Evolutionary conservation across 2,329 filamentous ascomycete genomes (phyloP).

Genomic region (Alternaria dauci): DNA sequence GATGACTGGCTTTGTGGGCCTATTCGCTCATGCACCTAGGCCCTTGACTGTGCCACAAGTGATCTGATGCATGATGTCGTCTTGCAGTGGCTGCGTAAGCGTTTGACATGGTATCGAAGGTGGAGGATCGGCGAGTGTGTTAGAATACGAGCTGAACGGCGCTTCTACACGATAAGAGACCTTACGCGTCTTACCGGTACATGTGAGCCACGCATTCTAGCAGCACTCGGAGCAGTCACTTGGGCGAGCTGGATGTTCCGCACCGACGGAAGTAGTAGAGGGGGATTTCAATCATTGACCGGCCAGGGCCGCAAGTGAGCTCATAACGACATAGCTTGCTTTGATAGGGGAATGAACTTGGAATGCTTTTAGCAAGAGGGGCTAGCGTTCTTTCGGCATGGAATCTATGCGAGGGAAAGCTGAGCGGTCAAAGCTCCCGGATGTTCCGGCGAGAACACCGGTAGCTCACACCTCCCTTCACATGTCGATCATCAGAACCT

Average conservation of each 20-base stretch:
- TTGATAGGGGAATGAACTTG: background rate
- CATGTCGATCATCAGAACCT: slow-evolving; percentile 18
- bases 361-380: background rate
- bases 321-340: background rate
- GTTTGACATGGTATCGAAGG: background rate
- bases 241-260: background rate
- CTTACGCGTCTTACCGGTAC: background rate
- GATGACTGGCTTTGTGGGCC: background rate
- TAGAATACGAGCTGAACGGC: background rate
- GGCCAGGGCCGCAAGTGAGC: background rate
- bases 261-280: background rate
- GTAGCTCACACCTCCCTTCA: background rate
- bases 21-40: background rate
- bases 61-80: slow-evolving; percentile 17
- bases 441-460: background rate
- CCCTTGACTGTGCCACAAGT: slow-evolving; percentile 22
- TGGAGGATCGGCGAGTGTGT: background rate
- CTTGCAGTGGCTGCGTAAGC: slow-evolving; percentile 27
- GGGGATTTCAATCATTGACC: background rate
- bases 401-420: background rate
- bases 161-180: background rate
- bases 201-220: background rate
- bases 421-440: background rate
- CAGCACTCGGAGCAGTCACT: background rate
- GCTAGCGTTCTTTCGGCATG: background rate